A percentile compares a stretch with the other conserved stretches of the same genome.
These are phyloP conservation scores for Quercus tomentella DNA, from an alignment of 331 rosid genomes.

Conservation along the genomic window DNA sequence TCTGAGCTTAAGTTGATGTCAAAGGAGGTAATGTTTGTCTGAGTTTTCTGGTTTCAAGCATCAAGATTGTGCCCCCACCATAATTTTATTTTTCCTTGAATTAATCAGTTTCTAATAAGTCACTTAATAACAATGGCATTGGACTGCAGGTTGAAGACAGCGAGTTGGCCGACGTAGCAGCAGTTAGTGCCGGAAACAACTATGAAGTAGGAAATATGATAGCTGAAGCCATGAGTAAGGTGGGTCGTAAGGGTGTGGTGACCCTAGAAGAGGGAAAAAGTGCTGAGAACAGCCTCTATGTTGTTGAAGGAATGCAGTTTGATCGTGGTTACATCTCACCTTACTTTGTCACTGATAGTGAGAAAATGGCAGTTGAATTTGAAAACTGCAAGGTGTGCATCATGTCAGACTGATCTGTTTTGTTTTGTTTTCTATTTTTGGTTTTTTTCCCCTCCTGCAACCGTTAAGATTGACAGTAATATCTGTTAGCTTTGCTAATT, in stretches of 20 bases:
- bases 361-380: conserved; percentile 91
- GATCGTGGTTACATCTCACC: conserved; percentile 98
- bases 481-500: background rate
- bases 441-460: background rate
- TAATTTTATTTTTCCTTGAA: background rate
- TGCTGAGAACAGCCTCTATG: conserved; percentile 88
- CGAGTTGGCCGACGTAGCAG: conserved; percentile 97
- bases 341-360: conserved; percentile 95
- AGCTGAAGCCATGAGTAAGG: conserved; percentile 97
- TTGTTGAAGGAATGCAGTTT: conserved; percentile 98
- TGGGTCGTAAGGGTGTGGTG: conserved; percentile 98
- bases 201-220: conserved; percentile 92
- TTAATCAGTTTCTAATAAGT: background rate
- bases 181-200: conserved; percentile 98
- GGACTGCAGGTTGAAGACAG: conserved; percentile 89
- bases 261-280: conserved; percentile 98
- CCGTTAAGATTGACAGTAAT: background rate
- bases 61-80: background rate
- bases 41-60: background rate
- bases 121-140: conserved; percentile 1
- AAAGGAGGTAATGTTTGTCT: conserved; percentile 58
- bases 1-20: conserved; percentile 80
- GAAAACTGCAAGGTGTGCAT: conserved; percentile 85
- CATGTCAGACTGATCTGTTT: background rate
- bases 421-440: background rate